A percentile compares a stretch with the other conserved stretches of the same genome.
Conservation (phyloP, 345 rosid genomes). For the Moricandia moricandioides region DNA sequence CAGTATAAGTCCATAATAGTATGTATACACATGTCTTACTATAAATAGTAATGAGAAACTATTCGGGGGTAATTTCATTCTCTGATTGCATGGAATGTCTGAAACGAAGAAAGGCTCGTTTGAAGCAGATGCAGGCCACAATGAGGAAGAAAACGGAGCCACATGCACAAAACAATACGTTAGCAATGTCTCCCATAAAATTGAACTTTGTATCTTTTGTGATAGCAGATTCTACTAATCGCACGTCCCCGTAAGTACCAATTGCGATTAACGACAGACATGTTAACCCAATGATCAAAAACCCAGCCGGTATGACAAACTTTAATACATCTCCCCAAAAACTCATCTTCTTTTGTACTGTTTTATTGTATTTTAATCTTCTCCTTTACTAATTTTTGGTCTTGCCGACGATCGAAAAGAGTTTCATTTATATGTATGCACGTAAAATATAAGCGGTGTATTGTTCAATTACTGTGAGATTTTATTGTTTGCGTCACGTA, state of each 20-base stretch:
- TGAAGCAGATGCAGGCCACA: background rate
- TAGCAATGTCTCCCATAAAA: background rate
- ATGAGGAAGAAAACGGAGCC: background rate
- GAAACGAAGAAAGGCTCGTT: background rate
- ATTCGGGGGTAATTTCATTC: background rate
- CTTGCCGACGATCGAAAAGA: background rate
- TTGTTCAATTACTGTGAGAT: background rate
- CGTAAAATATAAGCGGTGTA: background rate
- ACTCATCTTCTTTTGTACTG: background rate
- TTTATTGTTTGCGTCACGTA: conserved; percentile 13
- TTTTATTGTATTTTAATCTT: background rate
- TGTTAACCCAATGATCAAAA: background rate
- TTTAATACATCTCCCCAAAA: conserved; percentile 11
- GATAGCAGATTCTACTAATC: background rate
- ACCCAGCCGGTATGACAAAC: background rate
- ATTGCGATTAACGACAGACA: background rate
- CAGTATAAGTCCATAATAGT: background rate
- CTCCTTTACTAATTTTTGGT: background rate
- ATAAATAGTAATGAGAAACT: background rate
- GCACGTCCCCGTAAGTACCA: background rate
- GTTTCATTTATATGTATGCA: background rate
- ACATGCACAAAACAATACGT: background rate
- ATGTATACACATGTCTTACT: no score
- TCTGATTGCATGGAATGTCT: background rate
- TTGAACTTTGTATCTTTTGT: conserved; percentile 1